Evolutionary conservation across 768 basidiomycete genomes (phyloP), one percentile per base, ranked within the genome.

Genomic region (Symmetrospora coprosmae): DNA sequence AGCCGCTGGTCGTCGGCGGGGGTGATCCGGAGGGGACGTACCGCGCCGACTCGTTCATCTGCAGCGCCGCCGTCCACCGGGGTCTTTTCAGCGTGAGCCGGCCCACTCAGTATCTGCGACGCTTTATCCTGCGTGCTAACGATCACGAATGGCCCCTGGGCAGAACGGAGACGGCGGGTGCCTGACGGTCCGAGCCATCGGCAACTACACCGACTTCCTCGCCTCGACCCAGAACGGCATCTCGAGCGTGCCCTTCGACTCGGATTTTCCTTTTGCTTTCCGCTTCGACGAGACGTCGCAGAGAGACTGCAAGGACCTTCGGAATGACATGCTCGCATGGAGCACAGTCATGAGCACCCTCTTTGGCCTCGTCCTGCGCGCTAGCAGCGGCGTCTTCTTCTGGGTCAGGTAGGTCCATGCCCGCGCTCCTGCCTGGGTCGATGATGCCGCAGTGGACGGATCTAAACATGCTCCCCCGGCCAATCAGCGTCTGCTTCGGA

Each of bases 1-100:
- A 79, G 21, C 86, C 87, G 6, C 75, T 89, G 23, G 76, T 90
- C 46, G 83, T 90, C 1, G 87, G 88, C n/a, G 88, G 88, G 17
- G 86, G 87, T 2, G 86, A 87, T 72, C 63, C 63, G 0, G 76
- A 81, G 46, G 69, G 70, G 16, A 88, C 86, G 3, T 90, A 89
- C 68, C 78, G 88, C 68, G 86, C 81, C 1, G 88, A 90, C 70
- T 81, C 78, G 58, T 90, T 89, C 70, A 79, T 89, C 35, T 90
- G 88, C 70, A 81, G 85, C 39, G 82, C 87, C 39, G 87, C 86
- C 38, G 76, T 82, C 38, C 87, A 89, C 75, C 80, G 82, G 82
- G 87, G 70, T 72, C 80, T 78, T 4, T 65, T 51, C 23, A 51
- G 56, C 53, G 33, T 38, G 16, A 13, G 56, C 5, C 5, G n/a